Evolutionary conservation across 192 early-diverging fungal genomes (phyloP).

Genomic region (Coemansia sp.): DNA sequence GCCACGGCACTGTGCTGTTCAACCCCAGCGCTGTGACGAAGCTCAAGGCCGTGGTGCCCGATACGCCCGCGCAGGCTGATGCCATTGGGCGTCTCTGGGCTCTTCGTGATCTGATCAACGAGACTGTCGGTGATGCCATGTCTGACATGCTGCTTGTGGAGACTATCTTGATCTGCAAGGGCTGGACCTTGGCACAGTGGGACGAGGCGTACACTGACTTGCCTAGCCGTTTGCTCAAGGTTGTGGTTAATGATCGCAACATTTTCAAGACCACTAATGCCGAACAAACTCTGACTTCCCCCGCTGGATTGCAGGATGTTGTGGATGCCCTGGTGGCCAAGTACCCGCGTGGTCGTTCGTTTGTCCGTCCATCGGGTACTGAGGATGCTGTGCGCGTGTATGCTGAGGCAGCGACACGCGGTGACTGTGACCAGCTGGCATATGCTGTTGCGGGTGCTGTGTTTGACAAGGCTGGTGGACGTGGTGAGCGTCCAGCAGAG

Average conservation of each 20-base stretch:
- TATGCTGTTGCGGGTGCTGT: slow-evolving; percentile 86
- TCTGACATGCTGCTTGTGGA: slow-evolving; percentile 97
- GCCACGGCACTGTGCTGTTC: slow-evolving; percentile 98
- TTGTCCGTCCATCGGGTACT: slow-evolving; percentile 97
- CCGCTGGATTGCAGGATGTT: slow-evolving; percentile 79
- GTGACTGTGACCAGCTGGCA: slow-evolving; percentile 84
- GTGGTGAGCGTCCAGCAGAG: slow-evolving; percentile 72
- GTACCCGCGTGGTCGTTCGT: slow-evolving; percentile 83
- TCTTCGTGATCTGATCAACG: slow-evolving; percentile 94
- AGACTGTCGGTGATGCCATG: slow-evolving; percentile 97
- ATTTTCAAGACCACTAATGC: slow-evolving; percentile 97
- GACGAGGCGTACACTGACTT: slow-evolving; percentile 91
- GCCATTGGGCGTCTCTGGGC: slow-evolving; percentile 78
- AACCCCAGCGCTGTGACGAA: slow-evolving; percentile 73
- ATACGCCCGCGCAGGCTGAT: slow-evolving; percentile 68
- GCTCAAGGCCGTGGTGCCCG: slow-evolving; percentile 25
- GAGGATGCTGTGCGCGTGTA: slow-evolving; percentile 99
- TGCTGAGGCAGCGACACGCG: slow-evolving; percentile 92
- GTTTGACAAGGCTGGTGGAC: slow-evolving; percentile 90
- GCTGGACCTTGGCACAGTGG: slow-evolving; percentile 84
- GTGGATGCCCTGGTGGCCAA: slow-evolving; percentile 83
- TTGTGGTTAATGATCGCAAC: slow-evolving; percentile 79
- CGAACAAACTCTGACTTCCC: slow-evolving; percentile 85
- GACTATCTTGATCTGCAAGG: slow-evolving; percentile 79
- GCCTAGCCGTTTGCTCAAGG: slow-evolving; percentile 94